Evolutionary conservation across 176 grass and related monocot species (phyloP), one percentile per base, ranked within the genome.

Genomic region (Themeda triandra): DNA sequence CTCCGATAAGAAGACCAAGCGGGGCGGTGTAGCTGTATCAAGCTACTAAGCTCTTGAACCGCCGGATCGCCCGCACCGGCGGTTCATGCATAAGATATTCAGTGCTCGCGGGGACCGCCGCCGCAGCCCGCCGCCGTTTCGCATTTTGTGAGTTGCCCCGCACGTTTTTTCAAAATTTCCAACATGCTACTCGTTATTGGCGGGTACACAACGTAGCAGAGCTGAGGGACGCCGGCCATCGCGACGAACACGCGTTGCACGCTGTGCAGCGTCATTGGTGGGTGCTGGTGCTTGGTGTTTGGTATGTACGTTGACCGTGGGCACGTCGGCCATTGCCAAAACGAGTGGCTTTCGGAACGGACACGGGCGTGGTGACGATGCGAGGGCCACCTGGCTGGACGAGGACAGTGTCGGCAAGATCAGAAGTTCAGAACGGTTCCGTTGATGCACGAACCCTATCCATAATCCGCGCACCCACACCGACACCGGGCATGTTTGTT

Each of bases 281-380:
- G 28, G 28, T 21, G 10, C 6, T 15, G 66, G 28, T 71, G 84
- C 25, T 13, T 64, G 84, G 39, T 79, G 53, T 79, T 48, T 62
- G 67, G 13, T 0, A 4, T 10, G 39, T 9, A 37, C 60, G 8
- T 32, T 49, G 58, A 33, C 53, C 8, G 21, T 5, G 14, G 48
- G 42, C 25, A n/a, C 1, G 40, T 48, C 30, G 76, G 13, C 23
- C 54, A 8, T 25, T 13, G 7, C 24, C 70, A 9, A 64, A 71
- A 46, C 37, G 29, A 65, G 72, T 77, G 69, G 65, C 54, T 88
- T 73, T 83, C 74, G 53, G 74, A 6, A 70, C 27, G 31, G 67
- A 30, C 21, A 19, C 18, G 49, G 9, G 6, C 10, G 0, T 37
- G 4, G 44, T 63, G 71, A 48, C 25, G 41, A 46, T 49, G 8